Evolutionary conservation across 768 basidiomycete genomes (phyloP).

Genomic region (Suillus luteus): DNA sequence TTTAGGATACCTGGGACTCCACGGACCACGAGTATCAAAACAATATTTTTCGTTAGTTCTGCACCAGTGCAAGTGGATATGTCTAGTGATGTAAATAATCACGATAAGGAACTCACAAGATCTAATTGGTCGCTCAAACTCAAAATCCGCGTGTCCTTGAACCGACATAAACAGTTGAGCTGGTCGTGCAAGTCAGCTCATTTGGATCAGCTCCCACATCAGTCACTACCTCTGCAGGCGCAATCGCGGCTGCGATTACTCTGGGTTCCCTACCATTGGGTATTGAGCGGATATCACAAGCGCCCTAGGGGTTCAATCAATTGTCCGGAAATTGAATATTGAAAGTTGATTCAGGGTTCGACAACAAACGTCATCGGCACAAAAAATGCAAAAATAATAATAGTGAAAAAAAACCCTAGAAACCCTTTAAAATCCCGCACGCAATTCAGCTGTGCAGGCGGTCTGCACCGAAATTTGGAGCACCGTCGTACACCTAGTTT

Average conservation of each 20-base stretch:
- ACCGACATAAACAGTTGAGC: background rate
- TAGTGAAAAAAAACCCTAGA: background rate
- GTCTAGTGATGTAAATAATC: background rate
- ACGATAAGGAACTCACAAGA: constrained; percentile 5
- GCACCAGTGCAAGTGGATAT: background rate
- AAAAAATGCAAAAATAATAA: background rate
- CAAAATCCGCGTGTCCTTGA: constrained; percentile 1
- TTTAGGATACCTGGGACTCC: background rate
- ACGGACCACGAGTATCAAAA: background rate
- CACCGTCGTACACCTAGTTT: background rate
- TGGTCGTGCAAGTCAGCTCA: background rate
- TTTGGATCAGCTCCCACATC: background rate
- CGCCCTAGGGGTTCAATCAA: background rate
- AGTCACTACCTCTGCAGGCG: background rate
- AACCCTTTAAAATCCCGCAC: background rate
- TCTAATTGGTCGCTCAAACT: constrained; percentile 1
- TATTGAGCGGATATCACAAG: background rate
- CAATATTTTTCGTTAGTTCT: background rate
- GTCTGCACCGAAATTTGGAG: background rate
- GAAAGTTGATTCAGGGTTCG: constrained; percentile 3
- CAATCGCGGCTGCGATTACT: background rate
- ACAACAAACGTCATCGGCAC: constrained; percentile 2
- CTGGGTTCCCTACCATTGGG: background rate
- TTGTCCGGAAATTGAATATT: constrained; percentile 10
- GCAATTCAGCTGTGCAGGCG: background rate